Evolutionary conservation across 352 stramenopile species (phyloP).

Genomic region (Pythium grandisporangium): DNA sequence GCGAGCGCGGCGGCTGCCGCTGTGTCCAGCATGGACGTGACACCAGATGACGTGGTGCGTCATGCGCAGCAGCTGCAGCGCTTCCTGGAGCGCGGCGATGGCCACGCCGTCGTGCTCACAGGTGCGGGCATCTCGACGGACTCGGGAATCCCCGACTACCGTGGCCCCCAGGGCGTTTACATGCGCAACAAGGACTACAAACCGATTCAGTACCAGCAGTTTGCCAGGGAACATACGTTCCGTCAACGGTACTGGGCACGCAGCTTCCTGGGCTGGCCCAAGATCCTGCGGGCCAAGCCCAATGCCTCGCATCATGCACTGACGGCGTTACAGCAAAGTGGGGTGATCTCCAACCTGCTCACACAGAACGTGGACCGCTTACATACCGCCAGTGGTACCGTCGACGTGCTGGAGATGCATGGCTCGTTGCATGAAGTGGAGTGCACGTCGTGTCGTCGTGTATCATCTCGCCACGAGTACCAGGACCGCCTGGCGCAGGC

Average conservation of each 20-base stretch:
- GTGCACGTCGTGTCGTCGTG: slow-evolving; percentile 59
- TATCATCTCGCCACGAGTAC: slow-evolving; percentile 72
- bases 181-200: slow-evolving; percentile 90
- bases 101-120: slow-evolving; percentile 78
- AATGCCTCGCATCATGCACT: slow-evolving; percentile 90
- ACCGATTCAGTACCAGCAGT: slow-evolving; percentile 93
- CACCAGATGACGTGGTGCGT: slow-evolving; percentile 7
- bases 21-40: slow-evolving; percentile 4
- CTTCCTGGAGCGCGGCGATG: slow-evolving; percentile 44
- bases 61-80: slow-evolving; percentile 28
- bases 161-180: slow-evolving; percentile 93
- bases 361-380: slow-evolving; percentile 98
- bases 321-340: slow-evolving; percentile 53
- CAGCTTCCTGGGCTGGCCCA: slow-evolving; percentile 83
- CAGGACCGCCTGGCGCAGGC: slow-evolving; percentile 71
- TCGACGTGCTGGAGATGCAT: slow-evolving; percentile 92
- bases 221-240: slow-evolving; percentile 54
- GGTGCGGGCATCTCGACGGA: slow-evolving; percentile 96
- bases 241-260: slow-evolving; percentile 92
- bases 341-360: slow-evolving; percentile 62
- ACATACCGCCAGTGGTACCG: slow-evolving; percentile 86
- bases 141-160: slow-evolving; percentile 96
- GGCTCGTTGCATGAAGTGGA: slow-evolving; percentile 87
- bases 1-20: slow-evolving; percentile 9
- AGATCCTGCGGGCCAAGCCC: slow-evolving; percentile 67